Conservation (phyloP, 2,329 filamentous ascomycete genomes). For the Diaporthe batatas region DNA sequence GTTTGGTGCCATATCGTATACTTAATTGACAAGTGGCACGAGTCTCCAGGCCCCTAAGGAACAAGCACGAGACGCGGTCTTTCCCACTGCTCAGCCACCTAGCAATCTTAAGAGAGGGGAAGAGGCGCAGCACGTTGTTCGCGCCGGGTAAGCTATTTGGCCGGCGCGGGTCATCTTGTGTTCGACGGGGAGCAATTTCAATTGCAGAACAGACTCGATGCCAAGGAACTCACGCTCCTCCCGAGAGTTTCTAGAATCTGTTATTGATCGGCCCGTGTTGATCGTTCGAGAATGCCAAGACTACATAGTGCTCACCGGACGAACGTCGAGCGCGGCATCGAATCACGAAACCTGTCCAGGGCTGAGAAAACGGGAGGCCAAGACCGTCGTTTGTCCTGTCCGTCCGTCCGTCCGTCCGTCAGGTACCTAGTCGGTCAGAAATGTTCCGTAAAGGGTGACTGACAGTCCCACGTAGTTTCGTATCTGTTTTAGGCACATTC, state of each 20-base stretch:
- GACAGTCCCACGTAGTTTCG: conserved; percentile 24
- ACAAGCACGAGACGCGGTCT: neutral
- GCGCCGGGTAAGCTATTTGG: neutral
- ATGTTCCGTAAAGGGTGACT: conserved; percentile 7
- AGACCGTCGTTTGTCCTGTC: neutral
- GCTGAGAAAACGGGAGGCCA: neutral
- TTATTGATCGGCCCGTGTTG: conserved; percentile 11
- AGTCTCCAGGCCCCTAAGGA: neutral
- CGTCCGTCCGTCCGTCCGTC: neutral
- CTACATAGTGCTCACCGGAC: neutral
- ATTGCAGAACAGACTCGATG: conserved; percentile 8
- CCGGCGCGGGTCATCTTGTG: neutral
- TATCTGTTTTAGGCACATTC: conserved; percentile 7
- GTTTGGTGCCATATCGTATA: neutral
- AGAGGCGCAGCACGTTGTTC: neutral
- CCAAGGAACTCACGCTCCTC: conserved; percentile 6
- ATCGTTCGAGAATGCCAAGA: conserved; percentile 20
- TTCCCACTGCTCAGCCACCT: neutral
- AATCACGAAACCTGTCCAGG: neutral
- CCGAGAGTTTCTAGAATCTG: conserved; percentile 2
- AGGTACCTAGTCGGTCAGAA: neutral
- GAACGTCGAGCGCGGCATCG: conserved; percentile 12
- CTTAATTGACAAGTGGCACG: neutral
- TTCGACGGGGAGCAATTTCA: neutral
- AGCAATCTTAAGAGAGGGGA: neutral